Evolutionary conservation across 1,139 yeast species (phyloP).

Genomic region (Dujonia santamariae): DNA sequence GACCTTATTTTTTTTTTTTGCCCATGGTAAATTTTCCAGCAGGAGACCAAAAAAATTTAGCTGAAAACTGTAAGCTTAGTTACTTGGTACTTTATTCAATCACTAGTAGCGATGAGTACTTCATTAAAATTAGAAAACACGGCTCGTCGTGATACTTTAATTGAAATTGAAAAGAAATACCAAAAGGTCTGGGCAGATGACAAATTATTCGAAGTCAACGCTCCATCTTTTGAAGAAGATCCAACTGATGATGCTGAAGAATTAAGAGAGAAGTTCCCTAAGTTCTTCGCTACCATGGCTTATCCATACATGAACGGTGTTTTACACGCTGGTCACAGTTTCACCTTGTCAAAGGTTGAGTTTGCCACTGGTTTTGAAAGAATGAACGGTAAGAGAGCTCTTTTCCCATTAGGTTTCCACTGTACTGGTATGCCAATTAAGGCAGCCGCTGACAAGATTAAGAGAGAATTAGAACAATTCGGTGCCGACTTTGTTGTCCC

Average conservation of each 20-base stretch:
- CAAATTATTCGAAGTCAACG: constrained; percentile 79
- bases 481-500: constrained; percentile 79
- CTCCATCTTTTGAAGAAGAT: constrained; percentile 71
- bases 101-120: constrained; percentile 34
- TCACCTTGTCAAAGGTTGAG: constrained; percentile 93
- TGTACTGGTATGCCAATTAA: constrained; percentile 99
- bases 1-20: too few relatives aligned
- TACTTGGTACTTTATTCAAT: too few relatives aligned
- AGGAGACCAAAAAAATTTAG: too few relatives aligned
- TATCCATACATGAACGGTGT: constrained; percentile 99
- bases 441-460: constrained; percentile 94
- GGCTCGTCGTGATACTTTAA: constrained; percentile 89
- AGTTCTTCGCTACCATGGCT: constrained; percentile 92
- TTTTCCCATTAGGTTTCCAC: constrained; percentile 97
- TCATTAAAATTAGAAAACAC: constrained; percentile 53
- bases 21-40: too few relatives aligned
- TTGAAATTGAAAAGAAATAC: constrained; percentile 85
- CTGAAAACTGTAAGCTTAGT: too few relatives aligned
- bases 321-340: constrained; percentile 95
- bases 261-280: constrained; percentile 77
- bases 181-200: constrained; percentile 87
- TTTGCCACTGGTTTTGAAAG: constrained; percentile 93
- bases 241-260: constrained; percentile 64
- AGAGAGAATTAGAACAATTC: constrained; percentile 87
- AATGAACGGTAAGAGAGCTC: constrained; percentile 88